These are phyloP conservation scores for Lachancea kluyveri DNA, from an alignment of 805 yeast species.

Conservation along the genomic window DNA sequence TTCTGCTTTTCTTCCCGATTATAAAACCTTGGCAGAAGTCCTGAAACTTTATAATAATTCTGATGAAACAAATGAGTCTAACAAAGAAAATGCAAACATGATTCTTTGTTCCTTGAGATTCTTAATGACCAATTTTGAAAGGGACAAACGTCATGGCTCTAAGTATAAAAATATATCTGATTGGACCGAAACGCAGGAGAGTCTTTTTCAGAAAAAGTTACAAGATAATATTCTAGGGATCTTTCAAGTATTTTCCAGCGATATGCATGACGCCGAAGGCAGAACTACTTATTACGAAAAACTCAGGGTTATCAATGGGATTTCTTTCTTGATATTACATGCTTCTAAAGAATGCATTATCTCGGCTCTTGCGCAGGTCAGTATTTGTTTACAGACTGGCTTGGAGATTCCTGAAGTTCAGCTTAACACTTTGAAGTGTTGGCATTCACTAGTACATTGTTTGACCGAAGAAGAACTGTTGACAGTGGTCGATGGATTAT, in stretches of 20 bases:
- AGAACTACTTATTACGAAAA: constrained; percentile 68
- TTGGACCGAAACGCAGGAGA: constrained; percentile 26
- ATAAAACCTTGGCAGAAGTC: constrained; percentile 28
- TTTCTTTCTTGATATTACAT: constrained; percentile 53
- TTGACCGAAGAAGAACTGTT: constrained; percentile 52
- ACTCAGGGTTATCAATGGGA: constrained; percentile 63
- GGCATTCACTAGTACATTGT: constrained; percentile 55
- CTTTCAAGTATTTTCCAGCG: constrained; percentile 72
- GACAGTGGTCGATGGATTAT: constrained; percentile 64
- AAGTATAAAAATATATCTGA: constrained; percentile 22
- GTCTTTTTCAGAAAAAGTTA: constrained; percentile 36
- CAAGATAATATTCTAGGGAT: constrained; percentile 64
- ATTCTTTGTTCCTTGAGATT: constrained; percentile 24
- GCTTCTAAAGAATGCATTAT: constrained; percentile 48
- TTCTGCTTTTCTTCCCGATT: constrained; percentile 26
- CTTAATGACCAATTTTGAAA: constrained; percentile 24
- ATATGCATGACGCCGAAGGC: constrained; percentile 68
- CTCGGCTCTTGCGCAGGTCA: constrained; percentile 75
- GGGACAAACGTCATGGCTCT: constrained; percentile 23
- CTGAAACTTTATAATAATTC: constrained; percentile 24
- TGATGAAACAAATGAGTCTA: constrained; percentile 10
- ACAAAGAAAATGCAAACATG: constrained; percentile 19
- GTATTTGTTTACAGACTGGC: constrained; percentile 78
- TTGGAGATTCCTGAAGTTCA: constrained; percentile 58
- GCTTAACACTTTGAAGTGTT: constrained; percentile 55